phyloP scores from a whole-genome alignment of 139 green algal genomes.

The Cymbomonas tetramitiformis region DNA sequence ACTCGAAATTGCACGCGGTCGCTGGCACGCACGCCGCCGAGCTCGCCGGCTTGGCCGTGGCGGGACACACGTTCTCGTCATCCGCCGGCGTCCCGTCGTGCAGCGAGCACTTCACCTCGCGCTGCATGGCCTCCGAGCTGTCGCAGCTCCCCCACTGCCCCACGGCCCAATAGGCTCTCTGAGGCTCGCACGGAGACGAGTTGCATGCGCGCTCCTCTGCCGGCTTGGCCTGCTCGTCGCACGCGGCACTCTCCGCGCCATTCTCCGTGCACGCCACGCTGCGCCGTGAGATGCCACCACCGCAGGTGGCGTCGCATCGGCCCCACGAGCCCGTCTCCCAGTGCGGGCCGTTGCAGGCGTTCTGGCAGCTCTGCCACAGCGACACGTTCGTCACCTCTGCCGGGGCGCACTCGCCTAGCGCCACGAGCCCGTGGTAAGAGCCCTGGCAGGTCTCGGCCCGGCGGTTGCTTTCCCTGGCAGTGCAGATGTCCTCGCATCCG shows the following conservation, averaged over 20 bases:
- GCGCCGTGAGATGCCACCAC: neutral
- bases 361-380: too few species aligned
- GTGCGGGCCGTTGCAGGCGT: too few species aligned
- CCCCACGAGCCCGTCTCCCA: neutral
- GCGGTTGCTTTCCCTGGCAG: neutral
- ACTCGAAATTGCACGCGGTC: neutral
- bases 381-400: too few species aligned
- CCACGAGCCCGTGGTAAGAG: too few species aligned
- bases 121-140: neutral
- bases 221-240: neutral
- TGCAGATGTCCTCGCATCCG: neutral
- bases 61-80: neutral
- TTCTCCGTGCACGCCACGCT: too few species aligned
- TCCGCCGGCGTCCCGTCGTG: neutral
- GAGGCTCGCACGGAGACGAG: neutral
- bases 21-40: too few species aligned
- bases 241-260: neutral
- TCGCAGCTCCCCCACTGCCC: neutral
- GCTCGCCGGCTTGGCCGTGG: neutral
- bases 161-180: neutral
- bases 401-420: too few species aligned
- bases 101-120: neutral
- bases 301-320: neutral
- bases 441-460: neutral
- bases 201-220: neutral